Conservation (phyloP, 2,329 filamentous ascomycete genomes). For the Botrytis galanthina region DNA sequence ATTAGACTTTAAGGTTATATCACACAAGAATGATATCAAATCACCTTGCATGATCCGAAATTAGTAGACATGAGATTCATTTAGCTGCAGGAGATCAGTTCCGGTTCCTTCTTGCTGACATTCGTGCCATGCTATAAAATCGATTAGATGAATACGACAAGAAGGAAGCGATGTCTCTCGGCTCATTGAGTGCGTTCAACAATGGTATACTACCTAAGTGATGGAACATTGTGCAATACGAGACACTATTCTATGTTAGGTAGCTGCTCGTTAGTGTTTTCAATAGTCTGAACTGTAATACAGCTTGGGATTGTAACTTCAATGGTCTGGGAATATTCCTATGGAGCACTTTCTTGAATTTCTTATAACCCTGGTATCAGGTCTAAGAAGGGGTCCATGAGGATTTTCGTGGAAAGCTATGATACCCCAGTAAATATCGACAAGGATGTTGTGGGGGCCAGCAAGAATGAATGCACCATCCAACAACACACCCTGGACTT, state of each 20-base stretch:
- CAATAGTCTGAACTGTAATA: not conserved
- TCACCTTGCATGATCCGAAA: not conserved
- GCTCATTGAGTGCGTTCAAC: not conserved
- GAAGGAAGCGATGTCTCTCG: not conserved
- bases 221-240: not conserved
- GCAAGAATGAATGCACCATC: not conserved
- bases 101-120: not conserved
- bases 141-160: not conserved
- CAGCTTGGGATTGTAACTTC: not conserved
- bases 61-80: not conserved
- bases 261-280: not conserved
- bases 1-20: not conserved
- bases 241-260: not conserved
- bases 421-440: not conserved
- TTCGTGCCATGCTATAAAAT: not conserved
- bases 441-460: not conserved
- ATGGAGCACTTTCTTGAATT: not conserved
- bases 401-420: not conserved
- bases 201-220: not conserved
- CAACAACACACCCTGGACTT: not conserved
- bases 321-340: not conserved
- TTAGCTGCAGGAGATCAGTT: not conserved
- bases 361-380: not conserved
- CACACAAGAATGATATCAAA: not conserved
- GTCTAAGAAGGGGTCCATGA: not conserved